Evolutionary conservation across 768 basidiomycete genomes (phyloP).

Genomic region (Holtermannia corniformis): DNA sequence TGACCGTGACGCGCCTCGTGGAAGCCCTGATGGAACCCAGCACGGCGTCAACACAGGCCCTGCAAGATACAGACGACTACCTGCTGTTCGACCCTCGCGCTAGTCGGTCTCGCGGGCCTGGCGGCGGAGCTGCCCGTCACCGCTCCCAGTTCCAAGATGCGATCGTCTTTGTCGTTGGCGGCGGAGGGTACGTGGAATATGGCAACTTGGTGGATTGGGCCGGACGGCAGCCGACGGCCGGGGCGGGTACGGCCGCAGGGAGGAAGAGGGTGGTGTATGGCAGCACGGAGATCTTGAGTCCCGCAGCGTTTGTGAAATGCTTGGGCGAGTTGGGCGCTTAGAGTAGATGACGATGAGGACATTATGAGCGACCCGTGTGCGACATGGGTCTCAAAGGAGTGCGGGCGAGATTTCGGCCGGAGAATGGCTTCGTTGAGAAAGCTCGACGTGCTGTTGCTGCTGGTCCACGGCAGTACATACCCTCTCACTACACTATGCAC

Average conservation of each 20-base stretch:
- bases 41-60: slow-evolving; percentile 80
- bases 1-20: slow-evolving; percentile 81
- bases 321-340: slow-evolving; percentile 47
- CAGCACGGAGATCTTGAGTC: slow-evolving; percentile 88
- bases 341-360: not conserved
- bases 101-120: slow-evolving; percentile 47
- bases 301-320: slow-evolving; percentile 67
- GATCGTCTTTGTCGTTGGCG: slow-evolving; percentile 89
- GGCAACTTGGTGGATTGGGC: slow-evolving; percentile 96
- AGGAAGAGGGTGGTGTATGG: slow-evolving; percentile 88
- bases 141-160: slow-evolving; percentile 63
- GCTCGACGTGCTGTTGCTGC: too few species aligned
- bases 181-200: slow-evolving; percentile 94
- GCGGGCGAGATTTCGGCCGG: too few species aligned
- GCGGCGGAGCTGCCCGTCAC: slow-evolving; percentile 46
- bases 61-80: slow-evolving; percentile 94
- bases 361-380: too few species aligned
- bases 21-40: slow-evolving; percentile 98
- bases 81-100: slow-evolving; percentile 86
- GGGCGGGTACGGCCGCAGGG: slow-evolving; percentile 31
- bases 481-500: too few species aligned
- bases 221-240: slow-evolving; percentile 28
- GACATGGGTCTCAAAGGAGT: too few species aligned
- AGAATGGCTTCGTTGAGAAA: too few species aligned
- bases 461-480: too few species aligned